Evolutionary conservation across 345 rosid species (phyloP), one percentile per base, ranked within the genome.

Genomic region (Citrus unshiu): DNA sequence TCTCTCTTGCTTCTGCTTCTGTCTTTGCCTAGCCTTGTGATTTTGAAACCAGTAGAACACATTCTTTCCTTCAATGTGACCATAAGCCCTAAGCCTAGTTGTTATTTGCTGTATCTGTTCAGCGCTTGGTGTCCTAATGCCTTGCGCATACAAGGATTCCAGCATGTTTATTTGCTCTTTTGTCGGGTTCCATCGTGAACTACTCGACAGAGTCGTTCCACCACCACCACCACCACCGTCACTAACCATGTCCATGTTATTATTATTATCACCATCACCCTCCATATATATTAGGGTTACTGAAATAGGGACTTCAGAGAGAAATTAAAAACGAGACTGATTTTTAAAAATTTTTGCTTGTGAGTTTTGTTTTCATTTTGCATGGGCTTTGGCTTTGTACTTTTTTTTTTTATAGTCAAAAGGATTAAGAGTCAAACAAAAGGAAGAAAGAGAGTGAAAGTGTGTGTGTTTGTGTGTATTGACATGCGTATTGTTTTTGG

Each of bases 21-120:
- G 99, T 58, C 98, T 88, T 77, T 89, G 98, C 62, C 99, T 88
- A 29, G 99, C 99, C 85, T 94, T 94, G 37, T 96, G 98, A 87
- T 96, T 96, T 75, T 96, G 99, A 68, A 96, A 96, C 99, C 99
- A 94, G 70, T 96, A 96, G 61, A 96, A 96, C 32, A 96, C 99
- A 82, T 96, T 96, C 81, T 96, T 94, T n/a, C 98, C 99, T 84
- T 96, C 98, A 61, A 96, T 96, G 72, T 88, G 90, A n/a, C 99
- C 98, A 74, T 78, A 87, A 5, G 81, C 93, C 32, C 87, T 90
- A 32, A 96, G 97, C 76, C 90, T 88, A 25, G 75, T 78, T 4
- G 98, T 89, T 77, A 96, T 96, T 70, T 91, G 94, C 85, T 96
- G 95, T 73, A 96, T 96, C 87, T 94, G 97, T 24, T 94, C 97